A percentile compares a stretch with the other conserved stretches of the same genome.
These are phyloP conservation scores for Trichoderma cornu-damae DNA, from an alignment of 2,329 filamentous ascomycete species.

Conservation along the genomic window DNA sequence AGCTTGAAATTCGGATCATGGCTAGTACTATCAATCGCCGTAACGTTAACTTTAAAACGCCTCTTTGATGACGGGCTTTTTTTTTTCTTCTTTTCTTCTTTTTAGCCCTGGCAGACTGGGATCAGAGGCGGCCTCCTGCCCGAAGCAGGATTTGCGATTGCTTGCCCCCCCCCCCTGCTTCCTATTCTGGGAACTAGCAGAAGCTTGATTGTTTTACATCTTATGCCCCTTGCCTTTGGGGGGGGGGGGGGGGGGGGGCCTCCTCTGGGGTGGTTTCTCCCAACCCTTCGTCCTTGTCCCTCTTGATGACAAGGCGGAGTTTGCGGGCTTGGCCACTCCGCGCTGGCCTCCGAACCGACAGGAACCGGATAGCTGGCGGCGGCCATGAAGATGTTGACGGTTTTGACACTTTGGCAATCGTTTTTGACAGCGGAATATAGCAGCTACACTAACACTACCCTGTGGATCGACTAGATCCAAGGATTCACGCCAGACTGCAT, in stretches of 20 bases:
- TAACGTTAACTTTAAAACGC: constrained; percentile 11
- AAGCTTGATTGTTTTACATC: neutral
- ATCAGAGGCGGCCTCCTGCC: neutral
- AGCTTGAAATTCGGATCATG: constrained; percentile 2
- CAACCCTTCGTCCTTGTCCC: neutral
- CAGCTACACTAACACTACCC: neutral
- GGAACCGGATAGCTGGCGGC: neutral
- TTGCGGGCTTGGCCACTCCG: neutral
- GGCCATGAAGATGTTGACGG: neutral
- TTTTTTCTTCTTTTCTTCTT: neutral
- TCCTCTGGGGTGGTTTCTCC: no score
- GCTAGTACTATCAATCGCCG: neutral
- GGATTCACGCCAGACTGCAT: neutral
- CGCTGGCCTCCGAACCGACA: neutral
- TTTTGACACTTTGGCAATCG: neutral
- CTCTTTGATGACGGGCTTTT: neutral
- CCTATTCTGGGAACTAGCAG: neutral
- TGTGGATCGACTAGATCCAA: neutral
- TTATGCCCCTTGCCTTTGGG: neutral
- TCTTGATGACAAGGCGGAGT: neutral
- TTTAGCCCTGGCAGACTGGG: neutral
- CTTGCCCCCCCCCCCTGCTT: neutral
- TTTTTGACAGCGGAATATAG: neutral
- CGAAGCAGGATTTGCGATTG: neutral
- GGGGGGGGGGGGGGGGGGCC: no score